Percentiles rank a stretch among this genome's conserved stretches.
Evolutionary conservation across 2,329 filamentous ascomycete species (phyloP).

Genomic region (Aspergillus japonicus): DNA sequence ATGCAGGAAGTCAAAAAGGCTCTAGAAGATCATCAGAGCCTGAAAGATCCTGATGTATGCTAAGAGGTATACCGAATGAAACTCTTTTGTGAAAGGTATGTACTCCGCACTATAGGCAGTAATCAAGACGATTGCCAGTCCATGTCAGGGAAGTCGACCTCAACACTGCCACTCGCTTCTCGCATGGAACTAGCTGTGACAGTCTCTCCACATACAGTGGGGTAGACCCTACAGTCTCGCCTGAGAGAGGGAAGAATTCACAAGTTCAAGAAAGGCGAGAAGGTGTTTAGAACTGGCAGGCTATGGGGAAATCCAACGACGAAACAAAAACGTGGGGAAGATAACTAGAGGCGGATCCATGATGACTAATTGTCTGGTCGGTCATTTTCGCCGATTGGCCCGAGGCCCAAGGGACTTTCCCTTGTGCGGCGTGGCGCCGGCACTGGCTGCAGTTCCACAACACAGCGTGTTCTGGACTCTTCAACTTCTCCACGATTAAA

Average conservation of each 20-base stretch:
- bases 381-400: not conserved
- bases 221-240: too few relatives aligned
- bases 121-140: too few relatives aligned
- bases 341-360: not conserved
- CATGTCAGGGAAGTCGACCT: too few relatives aligned
- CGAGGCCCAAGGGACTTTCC: not conserved
- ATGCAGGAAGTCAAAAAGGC: not conserved
- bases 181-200: too few relatives aligned
- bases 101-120: too few relatives aligned
- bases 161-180: too few relatives aligned
- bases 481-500: not conserved
- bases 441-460: not conserved
- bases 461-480: not conserved
- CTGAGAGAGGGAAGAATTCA: too few relatives aligned
- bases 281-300: not conserved
- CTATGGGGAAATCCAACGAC: too few relatives aligned
- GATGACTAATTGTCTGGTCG: not conserved
- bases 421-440: not conserved
- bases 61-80: too few relatives aligned
- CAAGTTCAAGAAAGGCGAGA: too few relatives aligned
- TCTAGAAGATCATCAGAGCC: not conserved
- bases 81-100: too few relatives aligned
- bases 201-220: not conserved
- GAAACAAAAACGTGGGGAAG: not conserved
- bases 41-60: not conserved